Percentiles rank a stretch among this genome's conserved stretches.
Conservation (phyloP, 352 stramenopile species). For the Saprolegnia parasitica region DNA sequence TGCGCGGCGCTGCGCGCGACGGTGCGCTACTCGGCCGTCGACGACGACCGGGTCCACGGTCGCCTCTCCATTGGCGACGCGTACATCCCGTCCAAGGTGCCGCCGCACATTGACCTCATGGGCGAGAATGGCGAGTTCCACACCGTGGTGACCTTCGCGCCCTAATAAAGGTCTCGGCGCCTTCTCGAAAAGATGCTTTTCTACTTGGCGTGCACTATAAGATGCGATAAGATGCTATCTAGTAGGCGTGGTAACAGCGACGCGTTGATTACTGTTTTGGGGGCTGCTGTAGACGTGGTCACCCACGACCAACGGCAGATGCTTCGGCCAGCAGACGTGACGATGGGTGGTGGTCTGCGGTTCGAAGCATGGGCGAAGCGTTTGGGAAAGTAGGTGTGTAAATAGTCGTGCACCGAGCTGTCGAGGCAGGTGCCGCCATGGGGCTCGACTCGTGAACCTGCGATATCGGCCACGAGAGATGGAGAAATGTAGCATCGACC, state of each 20-base stretch:
- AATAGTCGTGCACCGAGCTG: too few relatives aligned
- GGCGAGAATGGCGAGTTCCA: constrained; percentile 89
- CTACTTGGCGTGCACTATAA: too few relatives aligned
- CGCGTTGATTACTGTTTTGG: too few relatives aligned
- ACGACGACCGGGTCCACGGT: constrained; percentile 30
- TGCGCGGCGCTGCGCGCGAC: constrained; percentile 39
- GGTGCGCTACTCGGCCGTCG: constrained; percentile 59
- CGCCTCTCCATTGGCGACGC: constrained; percentile 38
- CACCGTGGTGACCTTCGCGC: constrained; percentile 66
- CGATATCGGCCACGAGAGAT: too few relatives aligned
- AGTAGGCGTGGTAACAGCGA: too few relatives aligned
- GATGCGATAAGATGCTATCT: too few relatives aligned
- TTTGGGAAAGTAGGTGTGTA: not conserved
- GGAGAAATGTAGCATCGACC: too few relatives aligned
- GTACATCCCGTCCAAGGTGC: constrained; percentile 34
- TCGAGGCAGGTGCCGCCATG: too few relatives aligned
- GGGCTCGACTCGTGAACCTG: too few relatives aligned
- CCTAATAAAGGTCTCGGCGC: too few relatives aligned
- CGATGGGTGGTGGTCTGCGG: not conserved
- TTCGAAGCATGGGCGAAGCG: not conserved
- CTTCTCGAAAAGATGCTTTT: not conserved
- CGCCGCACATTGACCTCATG: constrained; percentile 64
- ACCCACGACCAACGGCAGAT: too few relatives aligned
- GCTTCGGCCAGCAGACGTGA: not conserved
- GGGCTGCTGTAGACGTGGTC: too few relatives aligned